Percentiles rank a stretch among this genome's conserved stretches.
Conservation (phyloP, 495 filamentous ascomycete genomes). For the Barbatosphaeria neglecta region DNA sequence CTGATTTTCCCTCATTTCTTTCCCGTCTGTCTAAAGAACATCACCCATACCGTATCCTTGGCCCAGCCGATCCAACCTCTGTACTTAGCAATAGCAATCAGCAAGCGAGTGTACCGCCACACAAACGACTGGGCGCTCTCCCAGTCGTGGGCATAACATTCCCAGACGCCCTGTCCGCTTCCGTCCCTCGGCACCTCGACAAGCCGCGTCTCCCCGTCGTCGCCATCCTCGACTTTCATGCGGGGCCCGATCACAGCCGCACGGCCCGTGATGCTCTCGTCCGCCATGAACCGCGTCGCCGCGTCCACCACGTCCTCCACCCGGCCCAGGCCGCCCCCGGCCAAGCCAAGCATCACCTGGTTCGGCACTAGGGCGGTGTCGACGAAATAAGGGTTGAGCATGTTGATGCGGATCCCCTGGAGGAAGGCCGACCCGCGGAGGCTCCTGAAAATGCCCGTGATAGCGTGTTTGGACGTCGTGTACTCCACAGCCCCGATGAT, state of each 20-base stretch:
- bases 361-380: conserved; percentile 45
- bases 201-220: not conserved
- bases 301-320: conserved; percentile 38
- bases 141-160: conserved; percentile 47
- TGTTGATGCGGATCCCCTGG: conserved; percentile 44
- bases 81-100: conserved; percentile 32
- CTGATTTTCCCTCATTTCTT: no score
- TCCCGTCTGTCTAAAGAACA: not conserved
- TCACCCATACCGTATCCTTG: conserved; percentile 29
- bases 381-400: conserved; percentile 55
- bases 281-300: conserved; percentile 28
- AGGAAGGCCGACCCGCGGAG: conserved; percentile 35
- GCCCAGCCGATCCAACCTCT: conserved; percentile 40
- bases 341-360: not conserved
- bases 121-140: conserved; percentile 40
- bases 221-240: conserved; percentile 20
- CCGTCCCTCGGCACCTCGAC: not conserved
- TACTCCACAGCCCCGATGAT: conserved; percentile 42
- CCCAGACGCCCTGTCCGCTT: conserved; percentile 27
- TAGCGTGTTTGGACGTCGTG: conserved; percentile 48
- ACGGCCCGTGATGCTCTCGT: conserved; percentile 38
- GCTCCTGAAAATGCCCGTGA: conserved; percentile 50
- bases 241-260: conserved; percentile 42
- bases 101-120: conserved; percentile 30
- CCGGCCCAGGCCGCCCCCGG: conserved; percentile 18